Evolutionary conservation across 208 protist genomes (phyloP), one percentile per base, ranked within the genome.

Genomic region (Acanthamoeba castellanii): DNA sequence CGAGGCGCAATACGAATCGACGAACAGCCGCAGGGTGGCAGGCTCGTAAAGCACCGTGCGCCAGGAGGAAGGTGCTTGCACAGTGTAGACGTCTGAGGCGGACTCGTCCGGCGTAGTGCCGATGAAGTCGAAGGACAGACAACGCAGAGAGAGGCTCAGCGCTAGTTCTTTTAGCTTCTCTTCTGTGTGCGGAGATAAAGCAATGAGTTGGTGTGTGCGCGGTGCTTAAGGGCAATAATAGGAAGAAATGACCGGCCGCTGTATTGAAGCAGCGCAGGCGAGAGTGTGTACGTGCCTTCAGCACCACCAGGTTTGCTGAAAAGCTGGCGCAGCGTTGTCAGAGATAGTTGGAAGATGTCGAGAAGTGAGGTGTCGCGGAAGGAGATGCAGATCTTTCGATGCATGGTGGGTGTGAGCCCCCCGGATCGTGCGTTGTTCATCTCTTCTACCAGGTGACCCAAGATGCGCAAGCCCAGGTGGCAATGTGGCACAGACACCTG

Each of bases 51-150:
- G 96, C 30, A 97, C 30, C 45, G 70, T 3, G 55, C 96, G 95
- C 98, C 98, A 98, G 52, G 52, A 14, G 14, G 94, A 64, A 70
- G 98, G 98, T 66, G 97, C 89, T 55, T 98, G 97, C 13, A 98
- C 95, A 7, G 96, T 98, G n/a, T 76, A 70, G 22, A 97, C 88
- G 32, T 98, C 97, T 13, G 98, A 97, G 0, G 95, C 82, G 22
- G 91, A 85, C 61, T 98, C 97, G 66, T 98, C 96, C 4, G 92
- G 70, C 11, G 87, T 94, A 55, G 96, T 97, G 27, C 97, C 97
- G 25, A 98, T 96, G 94, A 98, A 98, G 78, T 98, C 97, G 68
- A 98, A 98, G 13, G 90, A 95, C 25, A 98, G 76, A 91, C 96
- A 98, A 52, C 59, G 32, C 32, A 98, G 85, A 27, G 59, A 20